Conservation (phyloP, 2,329 filamentous ascomycete genomes). For the Zarea fungicola region DNA sequence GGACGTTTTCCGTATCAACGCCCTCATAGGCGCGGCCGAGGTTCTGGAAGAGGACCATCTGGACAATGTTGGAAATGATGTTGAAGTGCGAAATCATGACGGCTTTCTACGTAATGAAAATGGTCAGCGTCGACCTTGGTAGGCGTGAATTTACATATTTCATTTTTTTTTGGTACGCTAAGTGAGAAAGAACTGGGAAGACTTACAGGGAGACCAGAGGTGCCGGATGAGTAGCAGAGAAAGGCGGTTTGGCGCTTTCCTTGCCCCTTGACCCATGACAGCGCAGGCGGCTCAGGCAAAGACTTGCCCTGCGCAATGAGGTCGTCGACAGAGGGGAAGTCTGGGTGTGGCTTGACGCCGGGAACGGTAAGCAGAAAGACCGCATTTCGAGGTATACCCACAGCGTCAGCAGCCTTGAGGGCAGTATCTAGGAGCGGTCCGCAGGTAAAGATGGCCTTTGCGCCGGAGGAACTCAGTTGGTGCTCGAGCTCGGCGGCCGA, state of each 20-base stretch:
- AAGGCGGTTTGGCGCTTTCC: conserved; percentile 66
- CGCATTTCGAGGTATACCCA: conserved; percentile 56
- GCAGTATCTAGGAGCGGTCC: conserved; percentile 59
- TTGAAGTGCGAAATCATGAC: conserved; percentile 79
- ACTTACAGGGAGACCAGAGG: conserved; percentile 67
- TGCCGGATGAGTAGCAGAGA: conserved; percentile 75
- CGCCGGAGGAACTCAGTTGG: conserved; percentile 63
- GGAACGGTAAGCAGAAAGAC: conserved; percentile 68
- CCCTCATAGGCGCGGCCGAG: conserved; percentile 31
- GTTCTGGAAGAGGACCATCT: conserved; percentile 45
- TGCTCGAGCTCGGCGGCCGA: conserved; percentile 64
- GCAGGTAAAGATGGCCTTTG: conserved; percentile 69
- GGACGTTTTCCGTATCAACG: conserved; percentile 39
- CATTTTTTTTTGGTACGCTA: neutral
- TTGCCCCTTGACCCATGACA: conserved; percentile 60
- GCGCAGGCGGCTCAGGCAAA: conserved; percentile 46
- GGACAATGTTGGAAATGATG: conserved; percentile 70
- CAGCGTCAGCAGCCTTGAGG: conserved; percentile 57
- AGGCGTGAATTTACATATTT: neutral
- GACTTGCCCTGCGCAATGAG: conserved; percentile 56
- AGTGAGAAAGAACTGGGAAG: neutral
- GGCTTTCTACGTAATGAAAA: conserved; percentile 54
- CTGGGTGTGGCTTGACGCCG: conserved; percentile 42
- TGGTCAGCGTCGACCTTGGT: no score
- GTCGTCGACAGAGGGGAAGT: conserved; percentile 61